Percentiles rank a stretch among this genome's conserved stretches.
These are phyloP conservation scores for Exophiala viscosa DNA, from an alignment of 2,329 filamentous ascomycete species.

Conservation along the genomic window DNA sequence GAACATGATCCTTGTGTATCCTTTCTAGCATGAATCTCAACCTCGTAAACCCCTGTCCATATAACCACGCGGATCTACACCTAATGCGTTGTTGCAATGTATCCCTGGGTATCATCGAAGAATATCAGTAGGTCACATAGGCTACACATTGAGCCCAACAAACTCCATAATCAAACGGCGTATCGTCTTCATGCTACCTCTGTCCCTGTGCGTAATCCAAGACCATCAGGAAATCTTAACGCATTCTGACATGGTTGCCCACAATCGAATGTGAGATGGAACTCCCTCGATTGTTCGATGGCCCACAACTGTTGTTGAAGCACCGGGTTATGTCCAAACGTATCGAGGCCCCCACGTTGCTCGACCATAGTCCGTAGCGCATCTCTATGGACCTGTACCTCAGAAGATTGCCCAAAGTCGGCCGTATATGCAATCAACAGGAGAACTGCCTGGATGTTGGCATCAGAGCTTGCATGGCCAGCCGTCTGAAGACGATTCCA, in stretches of 20 bases:
- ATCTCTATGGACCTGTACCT: constrained; percentile 21
- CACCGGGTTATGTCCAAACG: constrained; percentile 15
- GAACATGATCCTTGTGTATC: too few species aligned
- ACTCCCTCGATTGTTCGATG: constrained; percentile 15
- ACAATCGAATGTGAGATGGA: constrained; percentile 23
- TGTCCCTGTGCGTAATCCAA: constrained; percentile 14
- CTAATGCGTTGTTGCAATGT: too few species aligned
- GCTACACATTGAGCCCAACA: too few species aligned
- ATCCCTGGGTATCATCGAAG: too few species aligned
- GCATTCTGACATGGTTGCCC: constrained; percentile 8
- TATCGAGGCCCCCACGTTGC: constrained; percentile 23
- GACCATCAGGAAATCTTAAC: constrained; percentile 17
- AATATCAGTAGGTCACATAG: too few species aligned
- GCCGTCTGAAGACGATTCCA: constrained; percentile 22
- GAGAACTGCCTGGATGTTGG: constrained; percentile 27
- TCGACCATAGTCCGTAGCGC: constrained; percentile 24
- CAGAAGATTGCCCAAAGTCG: constrained; percentile 19
- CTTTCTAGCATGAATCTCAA: too few species aligned
- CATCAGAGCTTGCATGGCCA: constrained; percentile 21
- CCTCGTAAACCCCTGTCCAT: too few species aligned
- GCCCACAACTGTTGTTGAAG: constrained; percentile 20
- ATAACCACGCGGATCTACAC: too few species aligned
- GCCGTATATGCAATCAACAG: constrained; percentile 24
- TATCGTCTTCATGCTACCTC: constrained; percentile 10
- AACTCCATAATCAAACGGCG: too few species aligned